A percentile compares a stretch with the other conserved stretches of the same genome.
Conservation (phyloP, 352 stramenopile genomes). For the Globisporangium splendens region DNA sequence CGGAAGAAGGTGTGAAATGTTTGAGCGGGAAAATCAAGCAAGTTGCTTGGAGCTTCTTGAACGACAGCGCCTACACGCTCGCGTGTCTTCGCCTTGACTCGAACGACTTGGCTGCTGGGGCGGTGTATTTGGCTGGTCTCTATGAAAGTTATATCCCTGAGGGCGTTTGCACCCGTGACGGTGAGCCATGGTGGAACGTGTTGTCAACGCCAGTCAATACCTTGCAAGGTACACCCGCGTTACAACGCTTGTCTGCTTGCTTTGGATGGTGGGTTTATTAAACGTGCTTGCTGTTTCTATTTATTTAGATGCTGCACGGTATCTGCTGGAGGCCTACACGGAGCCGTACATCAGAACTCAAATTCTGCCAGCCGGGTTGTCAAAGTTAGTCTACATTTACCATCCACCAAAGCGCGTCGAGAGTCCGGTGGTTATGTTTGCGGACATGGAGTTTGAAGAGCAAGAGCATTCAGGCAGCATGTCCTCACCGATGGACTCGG, state of each 20-base stretch:
- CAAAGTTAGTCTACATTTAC: conserved; percentile 74
- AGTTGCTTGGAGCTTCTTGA: conserved; percentile 87
- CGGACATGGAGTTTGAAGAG: conserved; percentile 41
- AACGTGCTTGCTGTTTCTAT: conserved; percentile 50
- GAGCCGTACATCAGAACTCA: conserved; percentile 74
- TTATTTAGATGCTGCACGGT: conserved; percentile 76
- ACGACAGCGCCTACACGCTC: conserved; percentile 84
- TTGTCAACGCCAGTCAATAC: conserved; percentile 63
- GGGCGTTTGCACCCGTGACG: conserved; percentile 45
- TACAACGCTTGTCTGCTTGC: conserved; percentile 19
- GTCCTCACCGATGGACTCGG: conserved; percentile 61
- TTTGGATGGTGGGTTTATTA: conserved; percentile 47
- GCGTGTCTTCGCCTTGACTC: conserved; percentile 77
- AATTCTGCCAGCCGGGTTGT: conserved; percentile 63
- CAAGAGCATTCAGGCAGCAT: conserved; percentile 34
- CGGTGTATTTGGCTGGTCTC: conserved; percentile 79
- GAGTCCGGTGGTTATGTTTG: conserved; percentile 36
- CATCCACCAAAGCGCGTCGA: conserved; percentile 55
- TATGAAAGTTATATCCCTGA: conserved; percentile 80
- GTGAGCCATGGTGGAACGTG: conserved; percentile 70
- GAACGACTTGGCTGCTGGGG: conserved; percentile 64
- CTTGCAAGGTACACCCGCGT: conserved; percentile 74
- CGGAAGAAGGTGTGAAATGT: conserved; percentile 43
- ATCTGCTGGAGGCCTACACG: conserved; percentile 75
- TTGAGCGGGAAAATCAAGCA: conserved; percentile 81